Percentiles rank a stretch among this genome's conserved stretches.
These are phyloP conservation scores for Laguncularia racemosa DNA, from an alignment of 345 rosid species.

Conservation along the genomic window DNA sequence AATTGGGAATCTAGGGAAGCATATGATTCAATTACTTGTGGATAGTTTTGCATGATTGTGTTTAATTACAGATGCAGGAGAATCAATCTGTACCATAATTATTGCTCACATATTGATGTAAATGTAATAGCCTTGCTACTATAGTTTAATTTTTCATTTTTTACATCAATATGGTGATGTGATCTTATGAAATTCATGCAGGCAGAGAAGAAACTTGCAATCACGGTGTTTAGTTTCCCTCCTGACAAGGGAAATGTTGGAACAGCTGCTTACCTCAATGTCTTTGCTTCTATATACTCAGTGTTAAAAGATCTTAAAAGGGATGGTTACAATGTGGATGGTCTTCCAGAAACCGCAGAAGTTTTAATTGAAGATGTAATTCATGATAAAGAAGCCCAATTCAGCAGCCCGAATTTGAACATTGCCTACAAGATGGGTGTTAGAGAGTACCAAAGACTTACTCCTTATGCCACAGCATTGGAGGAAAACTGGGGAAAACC, in stretches of 20 bases:
- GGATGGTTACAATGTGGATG: conserved; percentile 88
- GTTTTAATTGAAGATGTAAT: conserved; percentile 79
- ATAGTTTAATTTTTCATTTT: too few relatives aligned
- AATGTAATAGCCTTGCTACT: too few relatives aligned
- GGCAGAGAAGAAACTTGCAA: conserved; percentile 85
- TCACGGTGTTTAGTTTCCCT: conserved; percentile 98
- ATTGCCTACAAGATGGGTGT: conserved; percentile 91
- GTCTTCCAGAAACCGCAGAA: conserved; percentile 92
- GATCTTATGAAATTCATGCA: conserved; percentile 21
- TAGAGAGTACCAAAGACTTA: conserved; percentile 72
- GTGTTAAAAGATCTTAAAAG: conserved; percentile 70
- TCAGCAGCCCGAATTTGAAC: conserved; percentile 91
- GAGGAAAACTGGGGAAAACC: conserved; percentile 99
- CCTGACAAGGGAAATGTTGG: conserved; percentile 98
- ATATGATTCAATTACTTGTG: too few relatives aligned
- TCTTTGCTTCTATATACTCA: conserved; percentile 88
- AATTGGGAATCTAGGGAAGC: too few relatives aligned
- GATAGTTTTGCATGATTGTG: too few relatives aligned
- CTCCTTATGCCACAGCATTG: conserved; percentile 73
- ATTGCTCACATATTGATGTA: too few relatives aligned
- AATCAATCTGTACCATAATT: not conserved
- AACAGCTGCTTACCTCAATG: conserved; percentile 91
- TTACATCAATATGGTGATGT: not conserved
- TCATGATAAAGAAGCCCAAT: conserved; percentile 97
- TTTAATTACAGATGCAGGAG: too few relatives aligned